Evolutionary conservation across 208 protist species (phyloP).

Genomic region (Leishmania amazonensis): DNA sequence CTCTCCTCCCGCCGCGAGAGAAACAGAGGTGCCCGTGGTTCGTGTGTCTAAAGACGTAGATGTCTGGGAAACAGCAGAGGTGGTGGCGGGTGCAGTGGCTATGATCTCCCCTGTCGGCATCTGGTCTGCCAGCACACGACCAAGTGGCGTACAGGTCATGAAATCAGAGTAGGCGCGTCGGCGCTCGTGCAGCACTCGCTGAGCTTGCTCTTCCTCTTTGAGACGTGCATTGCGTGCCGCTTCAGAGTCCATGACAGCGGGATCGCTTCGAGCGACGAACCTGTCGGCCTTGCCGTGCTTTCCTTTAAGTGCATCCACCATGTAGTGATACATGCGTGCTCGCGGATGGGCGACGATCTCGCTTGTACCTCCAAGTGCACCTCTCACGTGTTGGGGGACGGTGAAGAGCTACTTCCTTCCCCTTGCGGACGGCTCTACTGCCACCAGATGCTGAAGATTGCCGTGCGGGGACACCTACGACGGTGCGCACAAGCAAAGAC

Average conservation of each 20-base stretch:
- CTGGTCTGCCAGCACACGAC: constrained; percentile 5
- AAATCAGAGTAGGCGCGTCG: constrained; percentile 16
- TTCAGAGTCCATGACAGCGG: not conserved
- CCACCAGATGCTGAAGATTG: not conserved
- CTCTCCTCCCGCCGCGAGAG: not conserved
- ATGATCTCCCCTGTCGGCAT: constrained; percentile 15
- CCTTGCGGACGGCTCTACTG: not conserved
- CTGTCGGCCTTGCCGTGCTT: not conserved
- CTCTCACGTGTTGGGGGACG: not conserved
- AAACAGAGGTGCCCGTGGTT: not conserved
- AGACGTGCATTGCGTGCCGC: constrained; percentile 10
- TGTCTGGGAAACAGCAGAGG: not conserved
- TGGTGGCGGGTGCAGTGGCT: not conserved
- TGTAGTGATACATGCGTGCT: constrained; percentile 23
- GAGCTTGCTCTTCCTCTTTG: constrained; percentile 6
- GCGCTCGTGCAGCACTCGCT: constrained; percentile 15
- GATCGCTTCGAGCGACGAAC: not conserved
- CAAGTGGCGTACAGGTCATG: constrained; percentile 10
- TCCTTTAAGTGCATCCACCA: constrained; percentile 5
- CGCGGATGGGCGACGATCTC: not conserved
- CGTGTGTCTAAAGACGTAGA: not conserved
- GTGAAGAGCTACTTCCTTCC: too few relatives aligned
- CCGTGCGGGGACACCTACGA: not conserved
- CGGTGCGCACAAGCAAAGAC: not conserved
- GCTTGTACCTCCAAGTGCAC: not conserved